A percentile compares a stretch with the other conserved stretches of the same genome.
Evolutionary conservation across 768 basidiomycete genomes (phyloP).

Genomic region (Lactarius evosmus): DNA sequence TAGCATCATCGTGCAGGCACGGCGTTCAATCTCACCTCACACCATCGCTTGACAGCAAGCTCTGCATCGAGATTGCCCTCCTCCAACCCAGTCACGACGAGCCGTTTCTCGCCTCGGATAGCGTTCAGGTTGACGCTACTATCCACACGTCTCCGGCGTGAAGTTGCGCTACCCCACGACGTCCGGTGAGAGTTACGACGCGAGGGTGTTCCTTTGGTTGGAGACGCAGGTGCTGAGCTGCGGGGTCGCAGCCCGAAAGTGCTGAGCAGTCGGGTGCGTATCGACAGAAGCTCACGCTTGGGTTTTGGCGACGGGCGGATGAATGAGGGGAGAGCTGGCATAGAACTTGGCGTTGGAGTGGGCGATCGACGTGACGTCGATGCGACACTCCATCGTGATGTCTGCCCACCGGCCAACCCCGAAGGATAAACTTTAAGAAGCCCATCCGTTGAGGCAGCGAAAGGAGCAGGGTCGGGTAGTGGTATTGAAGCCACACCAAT

Average conservation of each 20-base stretch:
- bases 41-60: conserved; percentile 26
- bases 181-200: conserved; percentile 18
- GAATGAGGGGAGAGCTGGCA: conserved; percentile 15
- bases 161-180: conserved; percentile 21
- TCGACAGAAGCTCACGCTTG: conserved; percentile 20
- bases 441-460: conserved; percentile 8
- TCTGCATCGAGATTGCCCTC: conserved; percentile 24
- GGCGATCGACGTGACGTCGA: conserved; percentile 21
- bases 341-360: conserved; percentile 23
- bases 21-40: conserved; percentile 22
- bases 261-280: conserved; percentile 27
- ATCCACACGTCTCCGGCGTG: conserved; percentile 19
- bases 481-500: background rate
- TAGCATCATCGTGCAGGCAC: background rate
- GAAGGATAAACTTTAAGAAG: conserved; percentile 26
- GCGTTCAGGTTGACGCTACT: conserved; percentile 4
- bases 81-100: conserved; percentile 26
- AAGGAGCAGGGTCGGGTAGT: background rate
- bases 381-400: conserved; percentile 28
- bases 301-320: conserved; percentile 1
- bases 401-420: conserved; percentile 14
- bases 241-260: conserved; percentile 24
- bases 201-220: background rate
- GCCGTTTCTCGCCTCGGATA: conserved; percentile 19
- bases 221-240: conserved; percentile 18